Evolutionary conservation across 371 early-diverging fungal genomes (phyloP), one percentile per base, ranked within the genome.

Genomic region (Mortierella sp.): DNA sequence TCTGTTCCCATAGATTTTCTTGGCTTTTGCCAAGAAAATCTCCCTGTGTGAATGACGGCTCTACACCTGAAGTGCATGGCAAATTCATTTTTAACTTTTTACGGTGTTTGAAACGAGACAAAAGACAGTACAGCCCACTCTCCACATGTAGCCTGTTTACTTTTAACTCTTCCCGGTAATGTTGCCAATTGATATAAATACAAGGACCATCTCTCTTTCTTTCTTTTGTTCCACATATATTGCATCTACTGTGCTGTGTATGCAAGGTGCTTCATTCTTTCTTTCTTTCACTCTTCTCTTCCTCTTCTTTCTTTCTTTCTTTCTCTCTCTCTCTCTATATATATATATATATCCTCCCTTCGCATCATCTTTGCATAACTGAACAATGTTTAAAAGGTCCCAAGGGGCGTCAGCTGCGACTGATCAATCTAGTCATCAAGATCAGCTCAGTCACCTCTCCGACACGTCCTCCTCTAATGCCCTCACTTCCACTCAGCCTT

Each of bases 11-110:
- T 2, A 28, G 28, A 28, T 60, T 70, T 52, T 67, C 67, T 73
- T 73, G 67, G 73, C 73, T 67, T 60, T 72, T 67, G 73, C 73
- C 73, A 73, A 73, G 73, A 73, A 22, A 62, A 73, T 28, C 28
- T 28, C 28, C 28, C 28, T 28, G 28, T 1, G 2, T 28, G 28
- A 28, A 28, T 1, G 1, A 28, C 28, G 28, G 28, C 28, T 28
- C 28, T 28, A 28, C 28, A 2, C 28, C 28, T 28, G 2, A 28
- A 28, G 28, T 28, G 28, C 28, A 28, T 28, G 28, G 28, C 28
- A 28, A 28, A 28, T 28, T 28, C 28, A 28, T 28, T 28, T 28
- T 28, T 28, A 28, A 28, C 28, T 28, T 28, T 28, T 28, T 28
- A 28, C 28, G 28, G 28, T 28, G 28, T 28, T 28, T 28, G 28